Evolutionary conservation across 768 basidiomycete species (phyloP), one percentile per base, ranked within the genome.

Genomic region (Suillus ampliporus): DNA sequence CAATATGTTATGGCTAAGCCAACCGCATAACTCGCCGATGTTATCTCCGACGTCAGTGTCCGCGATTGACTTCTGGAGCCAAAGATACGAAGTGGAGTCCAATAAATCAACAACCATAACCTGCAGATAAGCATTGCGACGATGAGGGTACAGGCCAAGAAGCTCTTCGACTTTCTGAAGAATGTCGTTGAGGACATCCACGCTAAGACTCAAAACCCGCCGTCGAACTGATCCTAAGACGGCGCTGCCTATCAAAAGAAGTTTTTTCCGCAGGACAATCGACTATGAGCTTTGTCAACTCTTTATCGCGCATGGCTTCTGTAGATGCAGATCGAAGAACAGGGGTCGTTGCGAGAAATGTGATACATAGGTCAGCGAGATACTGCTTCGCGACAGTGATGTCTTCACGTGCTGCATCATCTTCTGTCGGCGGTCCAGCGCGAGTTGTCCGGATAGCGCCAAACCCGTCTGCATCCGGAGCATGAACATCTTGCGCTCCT

Each of bases 341-440:
- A 21, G 90, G 89, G n/a, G 85, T 84, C 23, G 83, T 77, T 3
- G 89, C 80, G 34, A 92, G 79, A 67, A 91, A 85, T 19, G 82
- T 70, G 43, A 91, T 71, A 69, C 87, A 92, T 26, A 84, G 73
- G 53, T 84, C 80, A 40, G 82, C 72, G 26, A 86, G 77, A 57
- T 72, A 75, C 11, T 74, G 75, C 21, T 72, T 69, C 23, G 75
- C 69, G 35, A 65, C 67, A 35, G 70, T 52, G 28, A 78, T 74
- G 5, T 71, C 75, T 21, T 62, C 63, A 13, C 64, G 69, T 23
- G 72, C 71, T 26, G 73, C 64, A 1, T 69, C 65, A 17, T 77
- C 75, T 38, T 74, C 73, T 41, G 68, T 68, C 60, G 74, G 74
- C 47, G 72, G 46, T 5, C 70, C 67, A n/a, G 76, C 70, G 56